Evolutionary conservation across 1,284 basidiomycete genomes (phyloP).

Genomic region (Papiliotrema fonsecae): DNA sequence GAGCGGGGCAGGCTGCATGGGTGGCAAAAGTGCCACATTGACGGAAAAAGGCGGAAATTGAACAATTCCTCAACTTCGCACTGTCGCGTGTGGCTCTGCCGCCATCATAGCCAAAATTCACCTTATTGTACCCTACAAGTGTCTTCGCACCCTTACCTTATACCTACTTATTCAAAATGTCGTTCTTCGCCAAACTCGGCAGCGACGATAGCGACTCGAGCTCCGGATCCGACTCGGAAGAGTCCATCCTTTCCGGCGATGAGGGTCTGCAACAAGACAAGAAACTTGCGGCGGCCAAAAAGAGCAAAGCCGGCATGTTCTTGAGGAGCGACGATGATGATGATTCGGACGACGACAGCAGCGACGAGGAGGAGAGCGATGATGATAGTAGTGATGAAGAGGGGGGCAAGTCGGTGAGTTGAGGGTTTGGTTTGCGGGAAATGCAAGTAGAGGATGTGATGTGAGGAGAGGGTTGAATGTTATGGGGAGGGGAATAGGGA

Average conservation of each 20-base stretch:
- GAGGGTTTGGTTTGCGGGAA: slow-evolving; percentile 15
- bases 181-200: slow-evolving; percentile 43
- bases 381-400: slow-evolving; percentile 37
- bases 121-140: no score
- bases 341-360: slow-evolving; percentile 23
- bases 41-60: not conserved
- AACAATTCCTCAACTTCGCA: not conserved
- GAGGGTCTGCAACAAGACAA: slow-evolving; percentile 32
- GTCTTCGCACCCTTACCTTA: no score
- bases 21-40: slow-evolving; percentile 2
- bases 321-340: slow-evolving; percentile 34
- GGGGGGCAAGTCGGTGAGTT: slow-evolving; percentile 31
- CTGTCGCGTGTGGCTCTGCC: no score
- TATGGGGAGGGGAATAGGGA: slow-evolving; percentile 3
- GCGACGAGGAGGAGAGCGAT: slow-evolving; percentile 28
- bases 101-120: no score
- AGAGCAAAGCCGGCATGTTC: slow-evolving; percentile 32
- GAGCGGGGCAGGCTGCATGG: no score
- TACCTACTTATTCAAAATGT: slow-evolving; percentile 20
- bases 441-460: not conserved
- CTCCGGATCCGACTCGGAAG: slow-evolving; percentile 42
- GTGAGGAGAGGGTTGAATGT: not conserved
- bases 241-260: slow-evolving; percentile 42
- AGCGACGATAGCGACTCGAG: slow-evolving; percentile 39
- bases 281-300: slow-evolving; percentile 15